Percentiles rank a stretch among this genome's conserved stretches.
Conservation (phyloP, 495 filamentous ascomycete genomes). For the Thermochaetoides thermophila region DNA sequence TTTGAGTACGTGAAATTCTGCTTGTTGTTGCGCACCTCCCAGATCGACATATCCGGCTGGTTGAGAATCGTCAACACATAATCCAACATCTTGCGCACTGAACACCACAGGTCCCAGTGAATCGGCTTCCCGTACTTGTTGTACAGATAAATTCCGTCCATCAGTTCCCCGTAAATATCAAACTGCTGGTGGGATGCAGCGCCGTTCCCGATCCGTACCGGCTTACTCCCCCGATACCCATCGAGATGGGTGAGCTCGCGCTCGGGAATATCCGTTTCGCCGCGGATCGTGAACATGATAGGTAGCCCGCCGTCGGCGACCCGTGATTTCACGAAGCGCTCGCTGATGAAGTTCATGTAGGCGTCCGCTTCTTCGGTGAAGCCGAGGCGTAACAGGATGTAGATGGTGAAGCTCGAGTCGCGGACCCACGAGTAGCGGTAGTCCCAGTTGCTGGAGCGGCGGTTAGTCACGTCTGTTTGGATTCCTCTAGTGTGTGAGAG, state of each 20-base stretch:
- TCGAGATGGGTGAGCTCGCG: conserved; percentile 48
- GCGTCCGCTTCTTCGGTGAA: conserved; percentile 60
- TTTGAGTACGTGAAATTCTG: conserved; percentile 63
- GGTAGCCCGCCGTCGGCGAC: conserved; percentile 40
- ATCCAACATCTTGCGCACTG: conserved; percentile 22
- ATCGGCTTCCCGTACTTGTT: conserved; percentile 65
- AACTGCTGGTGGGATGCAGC: conserved; percentile 60
- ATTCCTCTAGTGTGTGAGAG: background rate
- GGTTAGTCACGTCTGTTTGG: background rate
- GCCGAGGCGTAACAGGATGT: conserved; percentile 58
- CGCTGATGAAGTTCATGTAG: conserved; percentile 61
- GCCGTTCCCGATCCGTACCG: conserved; percentile 61
- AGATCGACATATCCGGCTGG: conserved; percentile 62
- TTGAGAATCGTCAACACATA: conserved; percentile 39
- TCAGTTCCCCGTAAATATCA: conserved; percentile 62
- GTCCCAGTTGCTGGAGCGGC: conserved; percentile 49
- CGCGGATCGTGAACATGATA: conserved; percentile 65
- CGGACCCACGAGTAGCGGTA: conserved; percentile 64
- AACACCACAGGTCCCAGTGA: conserved; percentile 51
- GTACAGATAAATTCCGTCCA: conserved; percentile 63
- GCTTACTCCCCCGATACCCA: conserved; percentile 50
- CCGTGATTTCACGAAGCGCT: conserved; percentile 40
- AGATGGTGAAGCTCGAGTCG: conserved; percentile 60
- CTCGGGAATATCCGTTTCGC: conserved; percentile 57
- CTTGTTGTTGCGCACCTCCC: conserved; percentile 58